These are phyloP conservation scores for Schwanniomyces pseudopolymorphus DNA, from an alignment of 805 yeast genomes.

Conservation along the genomic window DNA sequence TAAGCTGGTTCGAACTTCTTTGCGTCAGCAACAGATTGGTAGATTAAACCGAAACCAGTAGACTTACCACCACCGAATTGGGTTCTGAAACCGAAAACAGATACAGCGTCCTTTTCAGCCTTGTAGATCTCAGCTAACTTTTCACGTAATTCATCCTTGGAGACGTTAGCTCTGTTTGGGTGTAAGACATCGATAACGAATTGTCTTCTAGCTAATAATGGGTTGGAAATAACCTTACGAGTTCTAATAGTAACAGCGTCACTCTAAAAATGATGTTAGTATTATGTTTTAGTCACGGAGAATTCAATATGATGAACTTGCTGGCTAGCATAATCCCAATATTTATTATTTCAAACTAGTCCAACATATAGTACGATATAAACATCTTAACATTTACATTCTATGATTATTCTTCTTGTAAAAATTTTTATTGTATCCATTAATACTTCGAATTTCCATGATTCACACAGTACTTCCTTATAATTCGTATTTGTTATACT, in stretches of 20 bases:
- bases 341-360: background rate
- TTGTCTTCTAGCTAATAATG: constrained; percentile 98
- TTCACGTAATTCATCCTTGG: constrained; percentile 99
- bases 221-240: constrained; percentile 98
- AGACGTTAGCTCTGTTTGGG: constrained; percentile 98
- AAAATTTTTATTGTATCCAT: too few relatives aligned
- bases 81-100: constrained; percentile 99
- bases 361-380: too few relatives aligned
- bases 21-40: constrained; percentile 97
- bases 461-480: too few relatives aligned
- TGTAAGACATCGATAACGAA: constrained; percentile 99
- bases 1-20: constrained; percentile 98
- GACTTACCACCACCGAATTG: constrained; percentile 99
- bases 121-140: constrained; percentile 85
- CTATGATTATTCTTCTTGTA: too few relatives aligned
- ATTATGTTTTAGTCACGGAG: background rate
- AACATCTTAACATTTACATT: too few relatives aligned
- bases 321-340: background rate
- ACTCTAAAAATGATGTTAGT: constrained; percentile 52
- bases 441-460: too few relatives aligned
- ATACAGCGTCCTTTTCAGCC: constrained; percentile 89
- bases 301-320: background rate
- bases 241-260: constrained; percentile 99
- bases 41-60: constrained; percentile 98
- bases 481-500: background rate